Evolutionary conservation across 495 filamentous ascomycete species (phyloP).

Genomic region (Hypoxylon perforatum): DNA sequence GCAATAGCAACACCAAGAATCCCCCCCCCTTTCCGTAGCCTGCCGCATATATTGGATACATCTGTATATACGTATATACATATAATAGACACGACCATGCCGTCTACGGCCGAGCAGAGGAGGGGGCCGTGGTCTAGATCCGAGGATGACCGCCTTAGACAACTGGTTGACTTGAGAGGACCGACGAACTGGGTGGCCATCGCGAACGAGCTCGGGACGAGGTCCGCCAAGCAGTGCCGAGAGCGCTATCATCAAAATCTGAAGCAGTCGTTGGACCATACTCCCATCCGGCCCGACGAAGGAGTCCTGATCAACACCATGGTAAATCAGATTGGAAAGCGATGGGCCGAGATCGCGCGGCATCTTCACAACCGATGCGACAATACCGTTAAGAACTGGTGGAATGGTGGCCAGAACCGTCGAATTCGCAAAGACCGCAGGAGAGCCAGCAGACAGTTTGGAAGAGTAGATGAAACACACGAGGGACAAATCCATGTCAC

Average conservation of each 20-base stretch:
- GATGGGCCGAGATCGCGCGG: slow-evolving; percentile 96
- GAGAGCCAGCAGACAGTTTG: background rate
- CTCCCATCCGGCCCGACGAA: slow-evolving; percentile 92
- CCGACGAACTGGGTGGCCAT: slow-evolving; percentile 95
- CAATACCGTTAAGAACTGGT: slow-evolving; percentile 99
- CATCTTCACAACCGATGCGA: slow-evolving; percentile 88
- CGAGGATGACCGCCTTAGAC: slow-evolving; percentile 79
- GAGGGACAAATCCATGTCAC: too few species aligned
- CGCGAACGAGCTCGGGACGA: slow-evolving; percentile 75
- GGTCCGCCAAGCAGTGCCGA: slow-evolving; percentile 94
- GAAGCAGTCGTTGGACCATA: slow-evolving; percentile 88
- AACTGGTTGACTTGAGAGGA: slow-evolving; percentile 79
- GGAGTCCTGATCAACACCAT: slow-evolving; percentile 82
- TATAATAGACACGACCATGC: background rate
- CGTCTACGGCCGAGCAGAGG: slow-evolving; percentile 12
- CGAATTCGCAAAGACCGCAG: slow-evolving; percentile 52
- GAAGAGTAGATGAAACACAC: too few species aligned
- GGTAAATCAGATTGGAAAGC: slow-evolving; percentile 84
- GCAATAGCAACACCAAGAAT: too few species aligned
- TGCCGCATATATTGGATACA: too few species aligned
- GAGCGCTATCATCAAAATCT: slow-evolving; percentile 97
- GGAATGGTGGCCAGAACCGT: slow-evolving; percentile 95
- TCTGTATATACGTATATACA: background rate
- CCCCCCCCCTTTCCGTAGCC: too few species aligned
- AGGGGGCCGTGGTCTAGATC: slow-evolving; percentile 89